Percentiles rank a stretch among this genome's conserved stretches.
Conservation (phyloP, 345 rosid species). For the Populus alba region DNA sequence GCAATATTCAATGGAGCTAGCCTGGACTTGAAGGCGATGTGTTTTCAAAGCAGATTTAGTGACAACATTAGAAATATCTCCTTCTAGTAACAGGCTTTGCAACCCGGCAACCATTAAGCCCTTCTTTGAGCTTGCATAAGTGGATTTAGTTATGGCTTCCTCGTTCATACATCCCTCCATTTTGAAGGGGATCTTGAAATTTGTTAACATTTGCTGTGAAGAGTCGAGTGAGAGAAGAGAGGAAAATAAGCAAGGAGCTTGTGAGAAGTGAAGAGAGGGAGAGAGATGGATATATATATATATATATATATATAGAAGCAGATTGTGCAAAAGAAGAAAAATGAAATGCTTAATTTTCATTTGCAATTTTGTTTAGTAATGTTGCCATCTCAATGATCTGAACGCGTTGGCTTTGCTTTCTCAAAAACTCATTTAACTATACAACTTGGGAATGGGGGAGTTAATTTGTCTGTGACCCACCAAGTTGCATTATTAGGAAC, state of each 20-base stretch:
- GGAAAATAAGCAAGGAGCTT: not conserved
- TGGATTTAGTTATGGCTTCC: not conserved
- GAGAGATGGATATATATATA: not conserved
- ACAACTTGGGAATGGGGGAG: not conserved
- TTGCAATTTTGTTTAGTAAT: no score
- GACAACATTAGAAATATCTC: constrained; percentile 33
- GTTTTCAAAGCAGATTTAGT: constrained; percentile 36
- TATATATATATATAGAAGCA: not conserved
- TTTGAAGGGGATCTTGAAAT: constrained; percentile 14
- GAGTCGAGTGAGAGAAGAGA: not conserved
- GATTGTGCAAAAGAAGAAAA: not conserved
- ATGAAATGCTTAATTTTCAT: not conserved
- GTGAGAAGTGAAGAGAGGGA: not conserved
- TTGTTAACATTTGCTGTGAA: constrained; percentile 9
- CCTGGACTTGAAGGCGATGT: not conserved
- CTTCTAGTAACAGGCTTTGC: constrained; percentile 38
- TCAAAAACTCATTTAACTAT: not conserved
- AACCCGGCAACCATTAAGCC: constrained; percentile 50
- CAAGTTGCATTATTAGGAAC: not conserved
- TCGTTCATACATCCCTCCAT: not conserved
- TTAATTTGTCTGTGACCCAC: not conserved
- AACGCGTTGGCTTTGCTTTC: not conserved
- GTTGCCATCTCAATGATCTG: not conserved
- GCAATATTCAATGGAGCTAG: constrained; percentile 24
- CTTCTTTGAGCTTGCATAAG: constrained; percentile 2